Evolutionary conservation across 768 basidiomycete species (phyloP), one percentile per base, ranked within the genome.

Genomic region (Austroboletus eburneus): DNA sequence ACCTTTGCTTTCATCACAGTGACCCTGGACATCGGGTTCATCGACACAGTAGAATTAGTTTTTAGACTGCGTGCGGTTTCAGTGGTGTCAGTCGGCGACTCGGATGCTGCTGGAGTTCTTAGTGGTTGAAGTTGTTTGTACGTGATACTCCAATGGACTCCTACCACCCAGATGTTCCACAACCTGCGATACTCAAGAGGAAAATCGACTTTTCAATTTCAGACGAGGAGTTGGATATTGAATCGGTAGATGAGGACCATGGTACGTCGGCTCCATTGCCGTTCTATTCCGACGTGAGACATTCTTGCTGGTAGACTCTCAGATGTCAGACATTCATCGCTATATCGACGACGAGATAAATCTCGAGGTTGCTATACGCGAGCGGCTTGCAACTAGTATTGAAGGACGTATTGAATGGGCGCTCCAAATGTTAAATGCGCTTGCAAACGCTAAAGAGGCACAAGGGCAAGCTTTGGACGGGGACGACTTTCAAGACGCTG

Each of bases 361-460:
- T 51, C 55, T 75, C 30, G 75, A 77, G 48, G 65, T 78, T 17
- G 59, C 68, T 17, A 53, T 77, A 17, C 66, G 74, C 32, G 55
- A 70, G 45, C 66, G 73, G 18, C 59, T 77, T 37, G 61, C 62
- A 10, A 64, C 63, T n/a, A 71, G 73, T 9, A 60, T 74, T 2
- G 63, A 73, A 45, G 71, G 74, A 18, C 68, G 76, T 22, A 64
- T 78, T 14, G 67, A 70, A 32, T 77, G 75, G 75, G 73, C 73
- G 4, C 54, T 71, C 27, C 55, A 69, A n/a, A 54, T 75, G 49
- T 61, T 71, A 51, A 59, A 70, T 13, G 59, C 70, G 13, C 51
- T 74, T 14, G 40, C 62, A 24, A 59, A 48, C 6, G 50, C 39
- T 30, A 38, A 42, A 14, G 41, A 54, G 20, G 41, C 52, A 51